Conservation (phyloP, 192 early-diverging fungal genomes). For the Backusella morwellensis region DNA sequence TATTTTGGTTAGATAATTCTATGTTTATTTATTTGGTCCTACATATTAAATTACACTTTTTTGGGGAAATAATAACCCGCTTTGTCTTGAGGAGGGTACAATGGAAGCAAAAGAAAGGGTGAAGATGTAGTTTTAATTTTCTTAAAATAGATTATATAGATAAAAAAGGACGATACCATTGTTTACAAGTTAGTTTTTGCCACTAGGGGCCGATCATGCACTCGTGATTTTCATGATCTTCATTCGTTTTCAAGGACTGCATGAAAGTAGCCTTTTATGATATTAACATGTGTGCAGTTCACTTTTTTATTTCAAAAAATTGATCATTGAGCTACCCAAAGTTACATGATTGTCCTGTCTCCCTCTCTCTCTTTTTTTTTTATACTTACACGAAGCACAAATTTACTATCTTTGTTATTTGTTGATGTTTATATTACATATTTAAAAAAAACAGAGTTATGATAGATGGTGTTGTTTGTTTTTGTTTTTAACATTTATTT, state of each 20-base stretch:
- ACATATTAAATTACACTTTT: not conserved
- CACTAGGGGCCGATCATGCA: not conserved
- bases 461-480: not conserved
- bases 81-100: not conserved
- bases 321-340: not conserved
- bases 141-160: not conserved
- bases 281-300: not conserved
- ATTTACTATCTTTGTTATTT: too few species aligned
- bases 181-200: not conserved
- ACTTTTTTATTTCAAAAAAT: not conserved
- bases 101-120: not conserved
- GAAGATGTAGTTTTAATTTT: not conserved
- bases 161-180: not conserved
- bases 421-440: too few species aligned
- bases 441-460: too few species aligned
- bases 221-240: not conserved
- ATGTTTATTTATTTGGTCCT: not conserved
- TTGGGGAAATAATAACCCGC: not conserved
- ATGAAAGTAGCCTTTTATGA: not conserved
- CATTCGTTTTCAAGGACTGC: not conserved
- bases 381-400: not conserved
- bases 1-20: not conserved
- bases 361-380: not conserved
- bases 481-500: not conserved
- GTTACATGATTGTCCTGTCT: not conserved